Base-by-base conservation (phyloP, 176 grass and related monocot genomes). In the Urochloa ruziziensis region DNA sequence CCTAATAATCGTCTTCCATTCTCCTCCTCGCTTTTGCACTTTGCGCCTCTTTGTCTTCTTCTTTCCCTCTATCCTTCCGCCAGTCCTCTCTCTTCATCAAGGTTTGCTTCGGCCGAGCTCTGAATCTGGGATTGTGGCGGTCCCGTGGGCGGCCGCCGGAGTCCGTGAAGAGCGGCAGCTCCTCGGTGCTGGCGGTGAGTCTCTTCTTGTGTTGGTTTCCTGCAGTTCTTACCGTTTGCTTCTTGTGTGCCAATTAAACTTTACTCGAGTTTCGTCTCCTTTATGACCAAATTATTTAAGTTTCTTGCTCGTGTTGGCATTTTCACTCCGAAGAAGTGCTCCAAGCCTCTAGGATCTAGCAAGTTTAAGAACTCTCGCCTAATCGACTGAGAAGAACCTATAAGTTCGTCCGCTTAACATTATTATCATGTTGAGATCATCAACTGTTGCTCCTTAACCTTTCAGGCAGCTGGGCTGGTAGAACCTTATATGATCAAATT, bases 121-220 rank as follows among this genome's bases (percentile, higher is more conserved):
- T 59, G 42, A 76, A 70, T 64, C 68, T 24, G 54, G 27, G 57
- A 60, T 28, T 83, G 64, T 21, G 80, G 75, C 61, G 29, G 29
- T 23, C 23, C 27, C 21, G 30, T 58, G 32, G 39, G 65, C 76
- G 49, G 37, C 81, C 12, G 53, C 53, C 42, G 76, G 40, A 64
- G 68, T 36, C 17, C 24, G 47, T 74, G 52, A 43, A 40, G 69
- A 32, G 61, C 46, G 5, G 86, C 47, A 72, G 58, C 67, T 84
- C 56, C 51, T 24, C 5, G 6, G 58, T 73, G 47, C 14, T 12
- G 39, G 23, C 36, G 87, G 87, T 86, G 78, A 90, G 88, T 86
- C 28, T 63, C 78, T 67, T 18, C 39, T 73, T 19, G 8, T 28
- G 12, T 27, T 27, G 52, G 15, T 36, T 61, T 11, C 7, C 15